phyloP scores from a whole-genome alignment of 352 stramenopile genomes.

The Pythium oligandrum region DNA sequence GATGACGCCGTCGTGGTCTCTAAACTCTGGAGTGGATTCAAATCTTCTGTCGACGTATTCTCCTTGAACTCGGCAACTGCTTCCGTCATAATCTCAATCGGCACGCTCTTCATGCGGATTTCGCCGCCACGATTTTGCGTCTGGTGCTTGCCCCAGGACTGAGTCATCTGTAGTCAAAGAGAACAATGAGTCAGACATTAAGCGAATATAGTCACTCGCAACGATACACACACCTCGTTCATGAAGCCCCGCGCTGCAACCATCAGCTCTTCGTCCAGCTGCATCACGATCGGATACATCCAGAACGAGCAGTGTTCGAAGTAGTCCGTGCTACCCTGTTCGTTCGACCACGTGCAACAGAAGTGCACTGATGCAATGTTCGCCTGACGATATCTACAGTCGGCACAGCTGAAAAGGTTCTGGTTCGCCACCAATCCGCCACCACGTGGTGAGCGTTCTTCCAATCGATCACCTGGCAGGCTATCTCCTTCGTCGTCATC shows the following conservation, averaged over 20 bases:
- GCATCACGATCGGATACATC: slow-evolving; percentile 79
- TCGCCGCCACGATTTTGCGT: slow-evolving; percentile 67
- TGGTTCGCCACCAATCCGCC: slow-evolving; percentile 52
- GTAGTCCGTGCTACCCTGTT: slow-evolving; percentile 86
- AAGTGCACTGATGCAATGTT: slow-evolving; percentile 84
- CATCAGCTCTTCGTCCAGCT: slow-evolving; percentile 83
- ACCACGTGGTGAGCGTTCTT: slow-evolving; percentile 11
- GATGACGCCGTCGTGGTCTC: slow-evolving; percentile 58
- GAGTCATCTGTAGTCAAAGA: slow-evolving; percentile 39
- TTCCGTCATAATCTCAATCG: slow-evolving; percentile 78
- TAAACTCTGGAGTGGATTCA: slow-evolving; percentile 76
- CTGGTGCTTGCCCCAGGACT: slow-evolving; percentile 61
- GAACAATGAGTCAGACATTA: slow-evolving; percentile 1
- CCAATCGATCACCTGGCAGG: slow-evolving; percentile 9
- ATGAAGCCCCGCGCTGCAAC: slow-evolving; percentile 73
- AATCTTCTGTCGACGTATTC: slow-evolving; percentile 69
- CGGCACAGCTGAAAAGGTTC: slow-evolving; percentile 76
- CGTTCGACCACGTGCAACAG: slow-evolving; percentile 87
- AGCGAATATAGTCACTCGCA: slow-evolving; percentile 1
- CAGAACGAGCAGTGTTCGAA: slow-evolving; percentile 88
- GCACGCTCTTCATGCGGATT: slow-evolving; percentile 78
- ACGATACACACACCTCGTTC: slow-evolving; percentile 39
- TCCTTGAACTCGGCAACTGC: slow-evolving; percentile 70
- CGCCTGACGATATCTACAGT: slow-evolving; percentile 77
- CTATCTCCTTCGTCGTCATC: slow-evolving; percentile 29